Evolutionary conservation across 2,329 filamentous ascomycete genomes (phyloP), one percentile per base, ranked within the genome.

Genomic region (Escovopsis sp.): DNA sequence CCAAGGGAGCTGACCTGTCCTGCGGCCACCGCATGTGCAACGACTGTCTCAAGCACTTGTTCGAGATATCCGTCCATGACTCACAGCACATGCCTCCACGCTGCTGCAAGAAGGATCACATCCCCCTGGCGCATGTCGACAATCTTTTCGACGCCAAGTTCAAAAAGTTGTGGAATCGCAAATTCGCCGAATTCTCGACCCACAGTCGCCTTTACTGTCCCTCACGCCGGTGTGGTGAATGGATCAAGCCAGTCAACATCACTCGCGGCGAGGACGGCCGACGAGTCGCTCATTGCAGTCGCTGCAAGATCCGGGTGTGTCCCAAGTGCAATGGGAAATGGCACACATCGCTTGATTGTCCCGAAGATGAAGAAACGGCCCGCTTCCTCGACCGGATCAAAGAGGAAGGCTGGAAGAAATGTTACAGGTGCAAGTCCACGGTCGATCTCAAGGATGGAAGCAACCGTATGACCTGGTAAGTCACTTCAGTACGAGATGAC

Each of bases 391-490:
- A 75, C 40, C 68, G 81, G 45, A 80, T 79, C 6, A 75, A 77
- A 50, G 67, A 77, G 26, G 68, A 79, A 41, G 81, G 82, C 23
- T 88, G 81, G 80, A 80, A 85, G 58, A 69, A 76, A 38, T 94
- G 85, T 58, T 80, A 78, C 55, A 77, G 69, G 48, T 94, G 87
- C 62, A 75, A 72, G 48, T 68, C 73, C 34, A 70, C 84, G 66
- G 82, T 93, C 37, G 83, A 93, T 59, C 64, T 86, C 40, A 81
- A 81, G 51, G 83, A 89, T 59, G 85, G 85, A 37, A 87, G 82
- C 60, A 88, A 89, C 61, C 86, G 89, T 57, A 89, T 93, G 76
- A 86, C 77, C 26, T 94, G 86, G 80, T 84, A 67, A 62, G 75
- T 63, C 18, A 4, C 36, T 18, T 11, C 19, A 30, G 26, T 19